Base-by-base conservation (phyloP, 2,329 filamentous ascomycete genomes). In the Aspergillus sp. region DNA sequence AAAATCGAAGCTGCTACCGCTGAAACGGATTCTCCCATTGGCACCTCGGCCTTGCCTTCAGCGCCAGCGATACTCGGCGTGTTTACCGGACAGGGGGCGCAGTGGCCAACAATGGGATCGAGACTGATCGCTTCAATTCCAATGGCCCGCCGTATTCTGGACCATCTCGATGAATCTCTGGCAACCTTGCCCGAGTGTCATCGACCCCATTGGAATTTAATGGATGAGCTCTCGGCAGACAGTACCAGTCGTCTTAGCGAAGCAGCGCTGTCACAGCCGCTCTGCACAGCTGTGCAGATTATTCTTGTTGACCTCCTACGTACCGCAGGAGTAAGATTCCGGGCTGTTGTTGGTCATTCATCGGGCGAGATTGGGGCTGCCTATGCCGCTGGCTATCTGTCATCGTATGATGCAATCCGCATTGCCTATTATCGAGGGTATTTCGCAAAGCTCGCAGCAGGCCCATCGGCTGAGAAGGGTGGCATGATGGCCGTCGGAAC, bases 401-500 rank as follows among this genome's bases (percentile, higher is more conserved):
- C 43, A 5, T 37, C 33, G 1, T 2, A 27, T 2, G 66, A 69
- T 6, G 72, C 73, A 5, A 69, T 75, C 5, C 47, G 51, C 0
- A 57, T 66, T 12, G 69, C 72, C 0, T 75, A 71, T 50, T 69
- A 70, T 42, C 66, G 73, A 1, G 71, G 72, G 1, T 40, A 65
- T 1, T 49, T 56, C 40, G 50, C 58, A 13, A 43, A 44, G 3
- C 39, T 51, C 6, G 54, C 49, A 11, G n/a, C 37, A 5, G 31
- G 33, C 9, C 13, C 40, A 7, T 40, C 34, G 31, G 51, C 47
- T 6, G 19, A 50, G 33, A 45, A 43, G 19, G 70, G 73, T 3
- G 63, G 58, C 1, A 78, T 78, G 75, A 47, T 76, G 9, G 74
- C 74, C 0, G 69, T 69, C 2, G 70, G 68, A 0, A 30, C 27